Conservation (phyloP, 805 yeast species). For the Nakazawaea laoshanensis region DNA sequence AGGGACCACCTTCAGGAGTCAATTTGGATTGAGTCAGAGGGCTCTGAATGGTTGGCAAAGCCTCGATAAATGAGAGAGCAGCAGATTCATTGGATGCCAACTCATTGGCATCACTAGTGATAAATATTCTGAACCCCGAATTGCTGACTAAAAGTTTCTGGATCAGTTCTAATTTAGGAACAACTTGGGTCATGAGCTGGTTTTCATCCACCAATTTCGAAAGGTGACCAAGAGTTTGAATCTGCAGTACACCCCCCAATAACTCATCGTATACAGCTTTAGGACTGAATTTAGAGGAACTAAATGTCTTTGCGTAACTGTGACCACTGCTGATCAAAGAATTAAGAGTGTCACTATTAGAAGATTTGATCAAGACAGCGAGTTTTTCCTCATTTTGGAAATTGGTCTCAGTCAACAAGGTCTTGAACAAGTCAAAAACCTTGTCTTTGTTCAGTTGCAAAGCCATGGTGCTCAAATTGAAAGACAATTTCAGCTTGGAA, state of each 20-base stretch:
- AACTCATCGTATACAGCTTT: constrained; percentile 54
- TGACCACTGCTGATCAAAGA: constrained; percentile 85
- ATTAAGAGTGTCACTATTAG: constrained; percentile 72
- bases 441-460: constrained; percentile 53
- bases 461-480: constrained; percentile 60
- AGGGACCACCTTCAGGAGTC: neutral
- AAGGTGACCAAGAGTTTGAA: constrained; percentile 58
- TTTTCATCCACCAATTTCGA: constrained; percentile 44
- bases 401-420: constrained; percentile 62
- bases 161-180: constrained; percentile 55
- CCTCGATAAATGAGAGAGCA: neutral
- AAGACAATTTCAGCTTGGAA: constrained; percentile 38
- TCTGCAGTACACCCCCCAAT: constrained; percentile 70
- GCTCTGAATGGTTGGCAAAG: neutral
- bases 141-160: constrained; percentile 34
- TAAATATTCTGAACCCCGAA: constrained; percentile 37
- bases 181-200: constrained; percentile 41
- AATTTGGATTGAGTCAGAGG: neutral
- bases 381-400: constrained; percentile 62
- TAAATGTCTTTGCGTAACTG: constrained; percentile 62
- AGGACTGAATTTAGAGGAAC: constrained; percentile 55
- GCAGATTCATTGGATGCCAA: constrained; percentile 11
- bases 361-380: constrained; percentile 59
- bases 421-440: constrained; percentile 59
- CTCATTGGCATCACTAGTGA: constrained; percentile 49